A percentile compares a stretch with the other conserved stretches of the same genome.
These are phyloP conservation scores for Populus hybrid DNA, from an alignment of 441 rosid genomes.

Conservation along the genomic window DNA sequence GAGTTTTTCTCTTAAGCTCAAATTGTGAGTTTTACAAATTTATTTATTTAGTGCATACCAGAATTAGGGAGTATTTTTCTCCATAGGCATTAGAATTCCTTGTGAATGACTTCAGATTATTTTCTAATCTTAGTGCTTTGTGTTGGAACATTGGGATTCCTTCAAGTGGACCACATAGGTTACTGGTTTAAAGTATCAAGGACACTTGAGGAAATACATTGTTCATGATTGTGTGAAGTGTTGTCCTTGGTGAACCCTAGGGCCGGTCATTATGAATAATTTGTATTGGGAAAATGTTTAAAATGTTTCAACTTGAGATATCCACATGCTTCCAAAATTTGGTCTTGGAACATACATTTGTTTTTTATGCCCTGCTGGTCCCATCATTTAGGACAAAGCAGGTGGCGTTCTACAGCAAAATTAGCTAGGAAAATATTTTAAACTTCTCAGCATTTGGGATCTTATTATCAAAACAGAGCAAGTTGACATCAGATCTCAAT, in stretches of 20 bases:
- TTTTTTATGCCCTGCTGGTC: neutral
- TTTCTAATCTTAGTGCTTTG: neutral
- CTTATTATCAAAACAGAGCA: constrained; percentile 3
- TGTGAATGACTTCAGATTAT: neutral
- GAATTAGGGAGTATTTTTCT: neutral
- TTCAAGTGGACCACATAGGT: neutral
- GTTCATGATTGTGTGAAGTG: constrained; percentile 9
- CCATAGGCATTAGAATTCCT: neutral
- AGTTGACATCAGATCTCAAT: neutral
- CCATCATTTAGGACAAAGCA: constrained; percentile 3
- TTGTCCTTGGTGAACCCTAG: neutral
- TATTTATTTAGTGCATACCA: neutral
- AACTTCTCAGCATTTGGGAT: neutral
- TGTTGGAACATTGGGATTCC: neutral
- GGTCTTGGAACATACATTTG: neutral
- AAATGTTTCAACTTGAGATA: neutral
- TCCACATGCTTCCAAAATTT: neutral
- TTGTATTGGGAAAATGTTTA: neutral
- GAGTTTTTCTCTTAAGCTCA: neutral
- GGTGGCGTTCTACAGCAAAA: constrained; percentile 10
- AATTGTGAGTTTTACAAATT: neutral
- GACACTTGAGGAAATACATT: neutral
- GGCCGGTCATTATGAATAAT: constrained; percentile 8
- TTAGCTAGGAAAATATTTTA: neutral
- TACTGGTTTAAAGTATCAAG: neutral